Conservation (phyloP, 176 grass and related monocot species). For the Thinopyrum elongatum region DNA sequence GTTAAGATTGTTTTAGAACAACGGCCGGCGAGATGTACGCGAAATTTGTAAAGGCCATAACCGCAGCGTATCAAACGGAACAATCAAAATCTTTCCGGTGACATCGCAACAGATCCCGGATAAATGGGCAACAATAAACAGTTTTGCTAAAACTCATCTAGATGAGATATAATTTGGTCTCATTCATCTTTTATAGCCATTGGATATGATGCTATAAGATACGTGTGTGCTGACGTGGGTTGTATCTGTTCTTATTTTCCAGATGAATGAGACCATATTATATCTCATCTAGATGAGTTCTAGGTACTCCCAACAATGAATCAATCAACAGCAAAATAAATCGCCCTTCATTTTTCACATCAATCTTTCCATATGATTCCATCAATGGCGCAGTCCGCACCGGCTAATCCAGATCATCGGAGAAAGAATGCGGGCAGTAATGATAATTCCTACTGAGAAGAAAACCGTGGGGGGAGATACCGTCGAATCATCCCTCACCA, state of each 20-base stretch:
- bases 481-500: slow-evolving; percentile 56
- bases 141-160: no score
- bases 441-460: not conserved
- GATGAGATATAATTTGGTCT: no score
- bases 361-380: slow-evolving; percentile 11
- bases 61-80: not conserved
- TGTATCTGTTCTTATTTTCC: no score
- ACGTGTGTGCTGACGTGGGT: no score
- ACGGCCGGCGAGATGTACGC: slow-evolving; percentile 2
- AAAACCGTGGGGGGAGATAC: slow-evolving; percentile 47
- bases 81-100: slow-evolving; percentile 3
- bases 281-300: no score
- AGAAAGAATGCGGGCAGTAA: slow-evolving; percentile 12
- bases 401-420: slow-evolving; percentile 16
- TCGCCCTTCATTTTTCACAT: slow-evolving; percentile 12
- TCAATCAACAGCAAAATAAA: no score
- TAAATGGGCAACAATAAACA: not conserved
- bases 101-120: not conserved
- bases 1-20: slow-evolving; percentile 1
- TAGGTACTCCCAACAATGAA: no score
- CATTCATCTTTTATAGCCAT: no score
- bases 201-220: no score
- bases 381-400: not conserved
- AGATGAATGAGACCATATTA: no score
- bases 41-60: slow-evolving; percentile 12